phyloP scores from a whole-genome alignment of 306 rosid genomes.

The Herpetospermum pedunculosum region DNA sequence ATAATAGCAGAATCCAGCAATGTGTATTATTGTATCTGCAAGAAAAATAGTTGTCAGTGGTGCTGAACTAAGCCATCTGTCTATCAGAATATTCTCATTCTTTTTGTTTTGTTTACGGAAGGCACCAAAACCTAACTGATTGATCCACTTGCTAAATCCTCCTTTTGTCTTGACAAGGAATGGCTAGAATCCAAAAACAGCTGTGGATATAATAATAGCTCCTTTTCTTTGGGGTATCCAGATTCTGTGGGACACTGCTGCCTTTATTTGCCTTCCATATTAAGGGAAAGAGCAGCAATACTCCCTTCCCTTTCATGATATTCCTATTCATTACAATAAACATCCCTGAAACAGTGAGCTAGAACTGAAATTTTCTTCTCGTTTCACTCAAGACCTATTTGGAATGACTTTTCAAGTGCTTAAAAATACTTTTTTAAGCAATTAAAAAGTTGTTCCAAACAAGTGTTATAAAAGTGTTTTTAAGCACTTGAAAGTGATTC shows the following conservation, averaged over 20 bases:
- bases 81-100: not conserved
- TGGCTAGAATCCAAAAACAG: not conserved
- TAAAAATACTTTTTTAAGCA: no score
- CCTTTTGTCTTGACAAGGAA: not conserved
- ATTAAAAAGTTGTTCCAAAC: no score
- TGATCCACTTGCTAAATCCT: not conserved
- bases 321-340: not conserved
- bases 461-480: no score
- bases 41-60: not conserved
- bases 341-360: not conserved
- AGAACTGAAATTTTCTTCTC: not conserved
- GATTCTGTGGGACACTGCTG: not conserved
- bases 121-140: not conserved
- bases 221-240: not conserved
- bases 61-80: not conserved
- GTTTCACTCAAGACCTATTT: no score
- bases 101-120: slow-evolving; percentile 1
- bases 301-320: not conserved
- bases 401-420: no score
- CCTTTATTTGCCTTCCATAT: slow-evolving; percentile 5
- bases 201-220: not conserved
- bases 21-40: not conserved
- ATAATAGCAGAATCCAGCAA: not conserved
- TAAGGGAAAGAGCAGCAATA: not conserved
- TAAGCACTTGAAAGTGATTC: no score